Percentiles rank a stretch among this genome's conserved stretches.
Conservation (phyloP, 2,329 filamentous ascomycete genomes). For the Arthroderma uncinatum region DNA sequence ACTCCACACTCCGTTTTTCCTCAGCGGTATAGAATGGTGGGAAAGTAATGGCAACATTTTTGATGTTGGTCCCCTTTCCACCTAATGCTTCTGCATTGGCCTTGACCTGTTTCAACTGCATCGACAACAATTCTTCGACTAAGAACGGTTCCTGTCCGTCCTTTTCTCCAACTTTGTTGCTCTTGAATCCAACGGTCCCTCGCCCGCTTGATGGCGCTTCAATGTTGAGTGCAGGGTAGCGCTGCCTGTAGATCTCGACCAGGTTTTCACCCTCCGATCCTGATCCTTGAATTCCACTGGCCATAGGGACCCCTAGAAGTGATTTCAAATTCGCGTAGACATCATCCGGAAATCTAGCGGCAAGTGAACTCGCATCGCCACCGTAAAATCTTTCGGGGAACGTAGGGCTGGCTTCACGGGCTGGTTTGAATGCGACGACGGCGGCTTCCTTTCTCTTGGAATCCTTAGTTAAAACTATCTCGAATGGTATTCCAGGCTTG, state of each 20-base stretch:
- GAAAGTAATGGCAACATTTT: slow-evolving; percentile 77
- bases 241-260: slow-evolving; percentile 57
- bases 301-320: slow-evolving; percentile 61
- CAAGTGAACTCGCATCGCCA: slow-evolving; percentile 76
- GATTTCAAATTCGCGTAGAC: slow-evolving; percentile 91
- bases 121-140: slow-evolving; percentile 87
- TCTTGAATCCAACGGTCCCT: slow-evolving; percentile 71
- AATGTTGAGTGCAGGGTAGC: slow-evolving; percentile 69
- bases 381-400: slow-evolving; percentile 90
- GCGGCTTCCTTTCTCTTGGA: slow-evolving; percentile 91
- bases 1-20: slow-evolving; percentile 74
- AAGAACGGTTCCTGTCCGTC: slow-evolving; percentile 54
- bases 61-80: slow-evolving; percentile 60
- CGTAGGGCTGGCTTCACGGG: slow-evolving; percentile 50
- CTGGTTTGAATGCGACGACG: slow-evolving; percentile 85
- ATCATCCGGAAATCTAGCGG: slow-evolving; percentile 79
- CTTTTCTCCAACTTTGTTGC: slow-evolving; percentile 53
- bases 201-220: slow-evolving; percentile 43
- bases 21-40: slow-evolving; percentile 83
- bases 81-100: slow-evolving; percentile 77
- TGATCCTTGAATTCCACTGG: slow-evolving; percentile 35
- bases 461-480: slow-evolving; percentile 96
- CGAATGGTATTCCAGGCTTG: slow-evolving; percentile 91
- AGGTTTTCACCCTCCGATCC: slow-evolving; percentile 34
- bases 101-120: slow-evolving; percentile 87